A percentile compares a stretch with the other conserved stretches of the same genome.
Evolutionary conservation across 768 basidiomycete species (phyloP).

Genomic region (Nidularia sp.): DNA sequence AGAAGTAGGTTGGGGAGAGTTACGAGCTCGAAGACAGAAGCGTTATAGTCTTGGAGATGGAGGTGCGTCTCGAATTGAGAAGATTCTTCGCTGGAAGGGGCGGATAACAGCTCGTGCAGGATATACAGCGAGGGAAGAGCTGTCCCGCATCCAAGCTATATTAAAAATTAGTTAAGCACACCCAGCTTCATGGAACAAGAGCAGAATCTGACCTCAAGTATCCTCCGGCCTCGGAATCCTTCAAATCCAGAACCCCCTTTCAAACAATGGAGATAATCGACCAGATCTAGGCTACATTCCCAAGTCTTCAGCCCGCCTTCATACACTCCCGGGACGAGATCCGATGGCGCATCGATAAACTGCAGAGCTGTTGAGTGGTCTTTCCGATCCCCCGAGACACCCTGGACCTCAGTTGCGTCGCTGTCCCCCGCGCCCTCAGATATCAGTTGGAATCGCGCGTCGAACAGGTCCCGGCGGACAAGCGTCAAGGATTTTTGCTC

Average conservation of each 20-base stretch:
- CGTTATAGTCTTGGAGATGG: constrained; percentile 92
- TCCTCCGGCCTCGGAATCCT: constrained; percentile 40
- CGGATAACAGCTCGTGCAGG: constrained; percentile 55
- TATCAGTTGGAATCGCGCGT: constrained; percentile 93
- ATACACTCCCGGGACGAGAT: constrained; percentile 88
- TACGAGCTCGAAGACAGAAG: constrained; percentile 71
- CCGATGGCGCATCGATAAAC: constrained; percentile 80
- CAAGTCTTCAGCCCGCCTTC: constrained; percentile 98
- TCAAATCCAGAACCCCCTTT: constrained; percentile 7
- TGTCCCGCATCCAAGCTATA: constrained; percentile 90
- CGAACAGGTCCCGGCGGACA: constrained; percentile 84
- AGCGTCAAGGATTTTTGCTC: constrained; percentile 34
- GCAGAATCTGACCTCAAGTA: constrained; percentile 64
- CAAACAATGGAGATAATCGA: constrained; percentile 51
- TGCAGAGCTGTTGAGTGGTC: constrained; percentile 35
- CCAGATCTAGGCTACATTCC: constrained; percentile 92
- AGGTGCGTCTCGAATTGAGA: constrained; percentile 38
- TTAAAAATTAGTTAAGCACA: not conserved
- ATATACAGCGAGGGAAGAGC: constrained; percentile 79
- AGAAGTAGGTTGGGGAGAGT: constrained; percentile 78
- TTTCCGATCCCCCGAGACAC: constrained; percentile 5
- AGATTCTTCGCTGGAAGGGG: constrained; percentile 9
- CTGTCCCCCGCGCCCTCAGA: constrained; percentile 39
- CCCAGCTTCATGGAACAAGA: not conserved
- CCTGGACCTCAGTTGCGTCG: constrained; percentile 12